Conservation (phyloP, 1,139 yeast genomes). For the Kluyveromyces sp. region DNA sequence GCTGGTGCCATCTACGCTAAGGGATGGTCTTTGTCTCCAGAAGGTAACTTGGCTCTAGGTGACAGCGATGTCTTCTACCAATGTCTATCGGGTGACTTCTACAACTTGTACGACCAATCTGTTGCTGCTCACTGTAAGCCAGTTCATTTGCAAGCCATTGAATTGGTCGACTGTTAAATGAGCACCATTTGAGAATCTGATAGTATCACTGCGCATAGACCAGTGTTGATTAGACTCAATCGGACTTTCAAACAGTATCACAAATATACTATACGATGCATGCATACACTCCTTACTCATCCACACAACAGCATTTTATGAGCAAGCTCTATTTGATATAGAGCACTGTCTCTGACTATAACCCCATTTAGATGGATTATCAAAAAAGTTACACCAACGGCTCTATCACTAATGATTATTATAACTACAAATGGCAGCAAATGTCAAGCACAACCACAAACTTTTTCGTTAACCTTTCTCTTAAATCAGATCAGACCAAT, state of each 20-base stretch:
- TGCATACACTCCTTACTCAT: conserved; percentile 1
- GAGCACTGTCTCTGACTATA: not conserved
- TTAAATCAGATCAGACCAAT: not conserved
- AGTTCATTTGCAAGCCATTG: conserved; percentile 58
- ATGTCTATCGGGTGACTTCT: conserved; percentile 73
- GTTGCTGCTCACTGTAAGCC: conserved; percentile 60
- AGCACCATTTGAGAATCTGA: too few relatives aligned
- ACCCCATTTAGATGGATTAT: not conserved
- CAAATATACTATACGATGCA: not conserved
- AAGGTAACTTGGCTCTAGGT: conserved; percentile 67
- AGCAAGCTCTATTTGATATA: conserved; percentile 2
- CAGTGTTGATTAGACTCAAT: not conserved
- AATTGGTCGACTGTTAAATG: conserved; percentile 51
- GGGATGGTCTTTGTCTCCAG: conserved; percentile 63
- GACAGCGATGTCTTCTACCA: conserved; percentile 60
- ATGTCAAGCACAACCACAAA: not conserved
- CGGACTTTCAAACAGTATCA: not conserved
- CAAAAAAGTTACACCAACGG: not conserved
- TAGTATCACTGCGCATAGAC: not conserved
- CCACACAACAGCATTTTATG: not conserved
- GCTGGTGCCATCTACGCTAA: conserved; percentile 79
- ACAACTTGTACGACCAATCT: conserved; percentile 70
- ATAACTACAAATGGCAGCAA: not conserved
- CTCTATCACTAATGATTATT: not conserved
- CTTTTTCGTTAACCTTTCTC: not conserved